phyloP scores from a whole-genome alignment of 1,284 basidiomycete genomes.

The Rhodotorula sp. region DNA sequence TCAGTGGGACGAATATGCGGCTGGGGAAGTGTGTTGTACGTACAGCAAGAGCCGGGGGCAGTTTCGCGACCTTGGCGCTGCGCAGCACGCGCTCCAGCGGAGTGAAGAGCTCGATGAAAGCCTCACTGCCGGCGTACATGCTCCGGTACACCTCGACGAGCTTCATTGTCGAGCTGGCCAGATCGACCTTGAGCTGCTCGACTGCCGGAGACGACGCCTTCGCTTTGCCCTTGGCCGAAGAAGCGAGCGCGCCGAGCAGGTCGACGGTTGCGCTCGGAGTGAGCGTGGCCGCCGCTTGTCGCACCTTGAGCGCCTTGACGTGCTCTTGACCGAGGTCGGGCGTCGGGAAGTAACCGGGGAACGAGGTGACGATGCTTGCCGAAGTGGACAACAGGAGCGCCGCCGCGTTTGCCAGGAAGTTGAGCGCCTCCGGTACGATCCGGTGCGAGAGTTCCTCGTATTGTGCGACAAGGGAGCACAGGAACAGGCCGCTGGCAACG shows the following conservation, averaged over 20 bases:
- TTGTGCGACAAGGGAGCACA: conserved; percentile 76
- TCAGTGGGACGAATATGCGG: no score
- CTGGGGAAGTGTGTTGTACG: conserved; percentile 26
- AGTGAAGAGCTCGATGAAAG: conserved; percentile 78
- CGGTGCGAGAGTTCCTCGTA: conserved; percentile 84
- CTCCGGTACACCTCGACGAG: conserved; percentile 68
- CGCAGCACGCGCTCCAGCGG: conserved; percentile 66
- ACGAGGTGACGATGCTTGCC: conserved; percentile 47
- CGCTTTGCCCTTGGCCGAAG: conserved; percentile 3
- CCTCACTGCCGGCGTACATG: conserved; percentile 72
- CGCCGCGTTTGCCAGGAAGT: conserved; percentile 71
- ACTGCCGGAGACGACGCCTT: not conserved
- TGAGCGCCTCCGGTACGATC: conserved; percentile 84
- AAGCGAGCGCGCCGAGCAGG: not conserved
- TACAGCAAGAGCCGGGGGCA: conserved; percentile 63
- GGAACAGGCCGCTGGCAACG: conserved; percentile 80
- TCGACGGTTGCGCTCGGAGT: not conserved
- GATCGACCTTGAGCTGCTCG: conserved; percentile 59
- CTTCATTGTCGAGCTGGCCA: conserved; percentile 63
- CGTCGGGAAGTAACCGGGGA: conserved; percentile 68
- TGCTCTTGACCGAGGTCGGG: conserved; percentile 62
- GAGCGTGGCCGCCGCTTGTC: conserved; percentile 25
- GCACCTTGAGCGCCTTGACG: conserved; percentile 30
- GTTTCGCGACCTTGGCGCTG: conserved; percentile 56
- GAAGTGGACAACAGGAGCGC: conserved; percentile 69